Percentiles rank a stretch among this genome's conserved stretches.
Conservation (phyloP, 202 grass and related monocot species). For the Saccharum hybrid region DNA sequence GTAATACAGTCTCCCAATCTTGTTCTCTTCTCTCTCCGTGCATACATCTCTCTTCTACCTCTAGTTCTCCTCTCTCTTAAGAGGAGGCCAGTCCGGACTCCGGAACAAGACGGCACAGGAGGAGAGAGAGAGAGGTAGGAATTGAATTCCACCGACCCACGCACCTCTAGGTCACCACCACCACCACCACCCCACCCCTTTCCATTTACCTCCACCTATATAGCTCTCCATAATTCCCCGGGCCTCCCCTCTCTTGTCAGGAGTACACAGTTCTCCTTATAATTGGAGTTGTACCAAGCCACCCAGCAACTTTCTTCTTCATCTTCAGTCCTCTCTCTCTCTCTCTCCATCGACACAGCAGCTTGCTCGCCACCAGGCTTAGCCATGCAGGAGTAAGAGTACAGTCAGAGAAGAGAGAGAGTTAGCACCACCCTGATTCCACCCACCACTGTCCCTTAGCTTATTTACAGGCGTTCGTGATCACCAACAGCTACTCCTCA, state of each 20-base stretch:
- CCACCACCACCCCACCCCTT: constrained; percentile 8
- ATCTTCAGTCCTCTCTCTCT: not conserved
- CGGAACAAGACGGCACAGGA: constrained; percentile 1
- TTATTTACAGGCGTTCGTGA: constrained; percentile 45
- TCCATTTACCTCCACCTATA: constrained; percentile 70
- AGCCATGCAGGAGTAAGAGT: constrained; percentile 42
- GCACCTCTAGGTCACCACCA: constrained; percentile 32
- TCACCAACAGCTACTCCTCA: constrained; percentile 22
- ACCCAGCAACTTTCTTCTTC: constrained; percentile 38
- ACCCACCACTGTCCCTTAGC: constrained; percentile 25
- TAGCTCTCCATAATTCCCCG: constrained; percentile 48
- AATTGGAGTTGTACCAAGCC: constrained; percentile 41
- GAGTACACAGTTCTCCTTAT: constrained; percentile 52
- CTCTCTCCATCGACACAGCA: not conserved
- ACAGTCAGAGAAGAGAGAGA: constrained; percentile 1
- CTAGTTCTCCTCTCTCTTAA: not conserved
- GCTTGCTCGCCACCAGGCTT: not conserved
- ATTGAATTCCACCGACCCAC: constrained; percentile 59
- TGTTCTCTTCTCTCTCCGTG: not conserved
- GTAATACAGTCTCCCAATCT: constrained; percentile 42
- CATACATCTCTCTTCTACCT: not conserved
- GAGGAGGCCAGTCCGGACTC: not conserved
- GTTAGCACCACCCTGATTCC: constrained; percentile 12
- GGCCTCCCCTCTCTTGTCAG: constrained; percentile 1
- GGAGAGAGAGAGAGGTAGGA: not conserved